A percentile compares a stretch with the other conserved stretches of the same genome.
Evolutionary conservation across 345 rosid species (phyloP).

Genomic region (Arabis hirsuta): DNA sequence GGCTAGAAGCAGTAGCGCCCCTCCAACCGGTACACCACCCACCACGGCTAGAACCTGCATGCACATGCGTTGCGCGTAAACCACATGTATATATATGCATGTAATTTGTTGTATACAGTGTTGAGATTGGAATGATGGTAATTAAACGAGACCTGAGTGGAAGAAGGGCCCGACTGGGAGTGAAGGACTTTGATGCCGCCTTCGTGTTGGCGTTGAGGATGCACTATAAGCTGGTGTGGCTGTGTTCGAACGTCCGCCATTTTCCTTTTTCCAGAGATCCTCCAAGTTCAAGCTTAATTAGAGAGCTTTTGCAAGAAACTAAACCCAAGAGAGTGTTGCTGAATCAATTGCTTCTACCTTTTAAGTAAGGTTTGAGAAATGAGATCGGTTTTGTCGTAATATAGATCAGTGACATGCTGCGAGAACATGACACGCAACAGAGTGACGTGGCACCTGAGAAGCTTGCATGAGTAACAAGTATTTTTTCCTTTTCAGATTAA

Average conservation of each 20-base stretch:
- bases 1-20: constrained; percentile 65
- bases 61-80: constrained; percentile 10
- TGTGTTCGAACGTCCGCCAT: constrained; percentile 62
- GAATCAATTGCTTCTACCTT: constrained; percentile 11
- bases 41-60: constrained; percentile 59
- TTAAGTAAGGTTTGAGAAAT: constrained; percentile 24
- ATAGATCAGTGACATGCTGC: constrained; percentile 23
- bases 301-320: constrained; percentile 7
- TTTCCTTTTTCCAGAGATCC: not conserved
- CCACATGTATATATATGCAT: not conserved
- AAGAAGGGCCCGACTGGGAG: constrained; percentile 57
- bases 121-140: constrained; percentile 8
- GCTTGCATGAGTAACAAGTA: constrained; percentile 75
- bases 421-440: constrained; percentile 44
- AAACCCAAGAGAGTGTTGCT: constrained; percentile 19
- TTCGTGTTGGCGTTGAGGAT: constrained; percentile 54
- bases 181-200: constrained; percentile 42
- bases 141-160: constrained; percentile 39
- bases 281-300: not conserved
- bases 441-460: constrained; percentile 56
- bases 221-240: constrained; percentile 66
- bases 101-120: not conserved
- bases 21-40: constrained; percentile 58
- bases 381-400: constrained; percentile 34
- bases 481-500: constrained; percentile 28